Evolutionary conservation across 2,329 filamentous ascomycete genomes (phyloP), one percentile per base, ranked within the genome.

Genomic region (Aspergillus brasiliensis): DNA sequence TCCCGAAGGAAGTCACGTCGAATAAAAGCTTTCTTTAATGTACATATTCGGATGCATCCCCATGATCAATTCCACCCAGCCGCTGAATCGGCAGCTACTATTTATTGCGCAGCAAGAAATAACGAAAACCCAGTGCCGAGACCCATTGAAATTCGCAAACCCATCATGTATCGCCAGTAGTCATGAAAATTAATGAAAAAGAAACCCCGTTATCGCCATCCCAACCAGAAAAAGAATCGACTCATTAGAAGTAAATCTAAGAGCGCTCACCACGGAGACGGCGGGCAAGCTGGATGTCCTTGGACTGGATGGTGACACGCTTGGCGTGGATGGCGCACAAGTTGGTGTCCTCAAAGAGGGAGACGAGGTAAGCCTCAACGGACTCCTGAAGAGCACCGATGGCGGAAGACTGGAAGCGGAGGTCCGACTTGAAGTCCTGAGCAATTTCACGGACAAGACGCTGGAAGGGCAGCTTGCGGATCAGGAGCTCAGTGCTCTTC

Each of bases 261-360:
- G 91, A 92, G 80, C 91, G 90, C 85, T 95, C 93, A 69, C 95
- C 95, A 75, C 95, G 91, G 76, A 99, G 91, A 75, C 95, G 91
- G 71, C 95, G 91, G 74, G 94, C 93, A 53, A 98, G 88, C 83
- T 98, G 94, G 77, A 98, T 97, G 74, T 97, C 94, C 86, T 97
- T 97, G 81, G 78, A 80, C 76, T 82, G 94, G 82, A 98, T 98
- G 75, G 94, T 98, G 76, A 98, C 95, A 84, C 95, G 92, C 88
- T 98, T 98, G 82, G 95, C 94, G 83, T 98, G 95, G 80, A 98
- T 97, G 76, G 95, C 94, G 83, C 94, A 98, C 56, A 97, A 84
- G 85, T 98, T 98, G 83, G 94, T 97, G 78, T 98, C 94, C 82
- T 98, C 93, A 73, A 98, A 98, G 67, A 98, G 89, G 47, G 93